Evolutionary conservation across 257 asterid species (phyloP).

Genomic region (Mentha longifolia): DNA sequence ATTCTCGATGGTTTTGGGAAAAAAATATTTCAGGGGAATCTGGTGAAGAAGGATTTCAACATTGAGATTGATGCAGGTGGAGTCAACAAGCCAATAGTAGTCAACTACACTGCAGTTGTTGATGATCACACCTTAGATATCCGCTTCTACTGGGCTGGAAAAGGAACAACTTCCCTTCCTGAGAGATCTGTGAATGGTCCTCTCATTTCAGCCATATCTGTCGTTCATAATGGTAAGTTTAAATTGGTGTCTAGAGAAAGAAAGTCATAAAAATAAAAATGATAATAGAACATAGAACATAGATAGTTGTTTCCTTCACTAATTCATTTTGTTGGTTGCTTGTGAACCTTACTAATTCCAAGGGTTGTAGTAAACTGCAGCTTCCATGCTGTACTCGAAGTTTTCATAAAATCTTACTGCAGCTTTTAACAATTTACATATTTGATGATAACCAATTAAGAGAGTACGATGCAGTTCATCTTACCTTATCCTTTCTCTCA

Average conservation of each 20-base stretch:
- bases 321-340: too few species aligned
- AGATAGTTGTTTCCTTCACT: not conserved
- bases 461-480: too few species aligned
- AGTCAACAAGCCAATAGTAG: slow-evolving; percentile 49
- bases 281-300: too few species aligned
- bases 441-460: too few species aligned
- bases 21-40: slow-evolving; percentile 48
- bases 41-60: slow-evolving; percentile 68
- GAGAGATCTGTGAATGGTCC: slow-evolving; percentile 79
- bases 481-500: too few species aligned
- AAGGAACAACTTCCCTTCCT: slow-evolving; percentile 55
- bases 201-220: slow-evolving; percentile 89
- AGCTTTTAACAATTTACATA: too few species aligned
- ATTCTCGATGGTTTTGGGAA: not conserved
- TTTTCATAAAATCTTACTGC: too few species aligned
- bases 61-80: slow-evolving; percentile 78
- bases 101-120: slow-evolving; percentile 51
- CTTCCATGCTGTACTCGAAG: too few species aligned
- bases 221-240: slow-evolving; percentile 48
- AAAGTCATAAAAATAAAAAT: too few species aligned
- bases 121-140: slow-evolving; percentile 57
- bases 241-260: not conserved
- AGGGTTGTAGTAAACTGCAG: too few species aligned
- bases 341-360: too few species aligned
- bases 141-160: slow-evolving; percentile 76